These are phyloP conservation scores for Acanthamoeba triangularis DNA, from an alignment of 208 protist species.

Conservation along the genomic window DNA sequence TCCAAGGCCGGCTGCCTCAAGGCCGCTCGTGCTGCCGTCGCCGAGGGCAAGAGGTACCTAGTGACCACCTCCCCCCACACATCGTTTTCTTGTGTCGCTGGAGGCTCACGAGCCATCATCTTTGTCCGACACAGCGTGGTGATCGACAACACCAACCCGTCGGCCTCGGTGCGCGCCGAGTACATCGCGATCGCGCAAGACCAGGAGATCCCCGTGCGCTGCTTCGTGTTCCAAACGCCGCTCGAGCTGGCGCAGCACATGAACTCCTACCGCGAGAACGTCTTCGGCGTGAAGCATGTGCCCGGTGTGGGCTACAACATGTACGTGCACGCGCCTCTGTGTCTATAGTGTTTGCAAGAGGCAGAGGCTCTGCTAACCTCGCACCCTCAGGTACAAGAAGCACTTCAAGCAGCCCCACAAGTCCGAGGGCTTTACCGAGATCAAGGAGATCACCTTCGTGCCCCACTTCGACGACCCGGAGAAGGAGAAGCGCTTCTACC, in stretches of 20 bases:
- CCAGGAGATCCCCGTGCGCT: slow-evolving; percentile 55
- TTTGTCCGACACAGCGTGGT: neutral
- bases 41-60: slow-evolving; percentile 66
- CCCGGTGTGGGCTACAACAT: slow-evolving; percentile 66
- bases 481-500: slow-evolving; percentile 73
- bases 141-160: slow-evolving; percentile 77
- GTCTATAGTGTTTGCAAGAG: too few species aligned
- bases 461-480: slow-evolving; percentile 61
- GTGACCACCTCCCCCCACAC: neutral
- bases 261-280: slow-evolving; percentile 72
- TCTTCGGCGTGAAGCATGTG: slow-evolving; percentile 30
- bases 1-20: slow-evolving; percentile 60
- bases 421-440: slow-evolving; percentile 70
- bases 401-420: slow-evolving; percentile 46
- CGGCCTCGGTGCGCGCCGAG: slow-evolving; percentile 54
- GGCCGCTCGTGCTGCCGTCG: slow-evolving; percentile 42
- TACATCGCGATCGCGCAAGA: slow-evolving; percentile 72
- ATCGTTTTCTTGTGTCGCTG: neutral
- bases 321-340: neutral
- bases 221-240: slow-evolving; percentile 54
- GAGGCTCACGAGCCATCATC: neutral
- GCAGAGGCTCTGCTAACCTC: too few species aligned
- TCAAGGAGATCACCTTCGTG: slow-evolving; percentile 80
- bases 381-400: slow-evolving; percentile 78
- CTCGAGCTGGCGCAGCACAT: slow-evolving; percentile 73